These are phyloP conservation scores for Rhytidiadelphus loreus DNA, from an alignment of 225 moss, liverwort and hornwort species.

Conservation along the genomic window DNA sequence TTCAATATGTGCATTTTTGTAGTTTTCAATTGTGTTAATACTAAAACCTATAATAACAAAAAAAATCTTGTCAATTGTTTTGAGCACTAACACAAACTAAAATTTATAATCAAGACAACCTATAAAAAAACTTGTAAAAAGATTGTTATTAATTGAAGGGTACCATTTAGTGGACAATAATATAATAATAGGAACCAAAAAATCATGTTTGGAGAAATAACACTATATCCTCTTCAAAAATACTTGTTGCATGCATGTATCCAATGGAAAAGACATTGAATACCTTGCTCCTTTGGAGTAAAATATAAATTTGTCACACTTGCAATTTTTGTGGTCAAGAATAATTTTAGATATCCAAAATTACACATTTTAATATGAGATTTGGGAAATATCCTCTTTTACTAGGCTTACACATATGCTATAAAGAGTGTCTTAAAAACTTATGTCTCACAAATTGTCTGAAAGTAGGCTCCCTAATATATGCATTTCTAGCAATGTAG, in stretches of 20 bases:
- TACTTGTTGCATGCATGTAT: not conserved
- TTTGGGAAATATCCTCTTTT: not conserved
- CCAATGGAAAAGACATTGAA: too few relatives aligned
- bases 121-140: too few relatives aligned
- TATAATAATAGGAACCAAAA: not conserved
- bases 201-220: not conserved
- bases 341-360: not conserved
- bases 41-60: too few relatives aligned
- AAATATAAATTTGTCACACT: not conserved
- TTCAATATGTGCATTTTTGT: too few relatives aligned
- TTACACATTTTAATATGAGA: not conserved
- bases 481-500: not conserved
- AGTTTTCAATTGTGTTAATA: too few relatives aligned
- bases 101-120: too few relatives aligned
- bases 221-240: not conserved
- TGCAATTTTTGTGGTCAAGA: not conserved
- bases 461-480: not conserved
- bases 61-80: too few relatives aligned
- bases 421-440: not conserved
- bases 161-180: too few relatives aligned
- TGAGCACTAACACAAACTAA: too few relatives aligned
- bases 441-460: not conserved
- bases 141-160: too few relatives aligned
- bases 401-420: not conserved
- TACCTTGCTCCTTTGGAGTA: fast-evolving